Evolutionary conservation across 169 alveolate species (phyloP).

Genomic region (Cryptosporidium sp.): DNA sequence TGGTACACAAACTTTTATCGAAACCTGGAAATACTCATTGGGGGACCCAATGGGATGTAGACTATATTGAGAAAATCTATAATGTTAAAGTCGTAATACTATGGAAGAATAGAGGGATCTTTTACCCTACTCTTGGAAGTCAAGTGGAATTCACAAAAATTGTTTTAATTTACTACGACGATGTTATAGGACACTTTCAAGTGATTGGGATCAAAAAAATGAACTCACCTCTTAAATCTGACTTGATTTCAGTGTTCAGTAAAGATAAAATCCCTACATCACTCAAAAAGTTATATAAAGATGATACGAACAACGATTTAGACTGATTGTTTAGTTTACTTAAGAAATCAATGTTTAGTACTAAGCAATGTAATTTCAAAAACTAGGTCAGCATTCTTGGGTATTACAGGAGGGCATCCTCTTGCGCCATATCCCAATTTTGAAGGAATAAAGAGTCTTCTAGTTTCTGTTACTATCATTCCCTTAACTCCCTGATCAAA

Average conservation of each 20-base stretch:
- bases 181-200: constrained; percentile 40
- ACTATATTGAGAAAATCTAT: constrained; percentile 20
- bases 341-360: constrained; percentile 7
- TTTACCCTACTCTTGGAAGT: constrained; percentile 53
- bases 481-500: constrained; percentile 82
- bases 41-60: constrained; percentile 59
- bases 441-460: constrained; percentile 77
- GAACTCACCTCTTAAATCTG: constrained; percentile 5
- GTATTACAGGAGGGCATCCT: constrained; percentile 79
- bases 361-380: constrained; percentile 78
- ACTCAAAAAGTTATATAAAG: constrained; percentile 13
- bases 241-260: constrained; percentile 1
- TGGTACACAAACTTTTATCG: constrained; percentile 40
- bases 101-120: constrained; percentile 66
- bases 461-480: constrained; percentile 78
- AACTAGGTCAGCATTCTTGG: constrained; percentile 78
- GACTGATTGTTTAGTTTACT: not conserved
- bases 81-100: constrained; percentile 31
- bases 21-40: constrained; percentile 60
- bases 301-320: constrained; percentile 45
- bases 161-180: constrained; percentile 49
- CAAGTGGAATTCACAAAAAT: not conserved
- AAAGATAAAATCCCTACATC: constrained; percentile 20
- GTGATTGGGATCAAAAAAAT: constrained; percentile 58
- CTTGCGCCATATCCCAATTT: constrained; percentile 78